Conservation (phyloP, 2,329 filamentous ascomycete species). For the Rutstroemia sp. region DNA sequence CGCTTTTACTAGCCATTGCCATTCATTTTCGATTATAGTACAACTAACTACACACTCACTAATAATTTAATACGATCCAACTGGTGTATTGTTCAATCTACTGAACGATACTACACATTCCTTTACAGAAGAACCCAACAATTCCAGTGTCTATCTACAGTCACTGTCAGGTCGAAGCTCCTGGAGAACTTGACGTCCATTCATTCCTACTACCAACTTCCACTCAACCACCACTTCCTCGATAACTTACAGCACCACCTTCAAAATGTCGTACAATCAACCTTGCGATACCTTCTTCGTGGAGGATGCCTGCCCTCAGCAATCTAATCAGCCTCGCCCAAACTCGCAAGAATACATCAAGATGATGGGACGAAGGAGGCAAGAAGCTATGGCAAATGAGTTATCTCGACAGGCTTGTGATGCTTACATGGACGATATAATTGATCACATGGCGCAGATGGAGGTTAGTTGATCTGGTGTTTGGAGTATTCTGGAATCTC, state of each 20-base stretch:
- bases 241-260: slow-evolving; percentile 9
- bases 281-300: slow-evolving; percentile 64
- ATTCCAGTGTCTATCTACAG: slow-evolving; percentile 20
- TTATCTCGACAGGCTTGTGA: slow-evolving; percentile 78
- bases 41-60: slow-evolving; percentile 23
- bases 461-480: slow-evolving; percentile 45
- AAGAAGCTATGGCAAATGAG: slow-evolving; percentile 83
- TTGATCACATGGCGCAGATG: slow-evolving; percentile 93
- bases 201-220: slow-evolving; percentile 15
- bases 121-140: slow-evolving; percentile 14
- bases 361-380: slow-evolving; percentile 71
- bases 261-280: slow-evolving; percentile 31
- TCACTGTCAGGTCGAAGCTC: slow-evolving; percentile 30
- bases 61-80: slow-evolving; percentile 25
- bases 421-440: slow-evolving; percentile 89
- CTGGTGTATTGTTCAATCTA: slow-evolving; percentile 16
- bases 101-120: slow-evolving; percentile 19
- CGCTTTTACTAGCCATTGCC: slow-evolving; percentile 21
- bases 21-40: slow-evolving; percentile 25
- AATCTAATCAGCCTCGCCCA: slow-evolving; percentile 15
- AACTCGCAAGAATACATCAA: slow-evolving; percentile 65
- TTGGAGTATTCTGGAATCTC: background rate
- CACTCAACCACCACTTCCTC: slow-evolving; percentile 1
- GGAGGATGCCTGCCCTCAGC: slow-evolving; percentile 38
- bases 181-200: slow-evolving; percentile 32